Base-by-base conservation (phyloP, 2,329 filamentous ascomycete genomes). In the Diplodia seriata region DNA sequence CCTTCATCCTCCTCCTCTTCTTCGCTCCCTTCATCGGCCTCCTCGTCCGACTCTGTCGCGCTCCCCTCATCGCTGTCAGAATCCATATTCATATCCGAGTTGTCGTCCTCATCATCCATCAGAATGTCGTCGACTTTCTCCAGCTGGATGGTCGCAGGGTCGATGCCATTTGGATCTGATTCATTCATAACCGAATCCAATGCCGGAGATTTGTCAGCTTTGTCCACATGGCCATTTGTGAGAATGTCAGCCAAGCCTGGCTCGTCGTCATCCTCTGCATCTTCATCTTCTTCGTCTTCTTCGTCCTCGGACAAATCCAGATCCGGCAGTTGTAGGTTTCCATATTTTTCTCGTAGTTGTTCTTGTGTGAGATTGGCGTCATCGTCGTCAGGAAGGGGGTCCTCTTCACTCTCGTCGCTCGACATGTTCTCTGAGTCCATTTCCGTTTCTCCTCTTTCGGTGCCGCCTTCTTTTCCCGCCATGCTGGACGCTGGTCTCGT, bases 311-410 rank as follows among this genome's bases (percentile, higher is more conserved):
- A 54, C 18, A 66, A 49, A 9, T 67, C 67, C 56, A 66, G 49
- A 15, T 68, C 57, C 1, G 73, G 72, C 8, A 78, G 70, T 0
- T 89, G 88, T 7, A 92, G 80, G 65, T 89, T 84, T 9, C 87
- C 87, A 70, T 92, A 93, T 75, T 93, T 93, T 49, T 84, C 84
- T 31, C 84, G 85, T 15, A 92, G 76, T 74, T 92, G 87, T 68
- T 91, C 90, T 69, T 90, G 86, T 0, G 89, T 91, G 3, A 93
- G 82, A 12, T 84, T 83, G 69, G 90, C 90, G 55, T 90, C 89
- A 1, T 84, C 82, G 9, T 80, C 77, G 11, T 79, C 80, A 3
- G 75, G 75, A 74, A 78, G 77, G 54, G 76, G 74, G 62, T 82
- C 80, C 36, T 85, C 82, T 54, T 82, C 79, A 40, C 81, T 80